phyloP scores from a whole-genome alignment of 257 asterid species.

The Coffea canephora region DNA sequence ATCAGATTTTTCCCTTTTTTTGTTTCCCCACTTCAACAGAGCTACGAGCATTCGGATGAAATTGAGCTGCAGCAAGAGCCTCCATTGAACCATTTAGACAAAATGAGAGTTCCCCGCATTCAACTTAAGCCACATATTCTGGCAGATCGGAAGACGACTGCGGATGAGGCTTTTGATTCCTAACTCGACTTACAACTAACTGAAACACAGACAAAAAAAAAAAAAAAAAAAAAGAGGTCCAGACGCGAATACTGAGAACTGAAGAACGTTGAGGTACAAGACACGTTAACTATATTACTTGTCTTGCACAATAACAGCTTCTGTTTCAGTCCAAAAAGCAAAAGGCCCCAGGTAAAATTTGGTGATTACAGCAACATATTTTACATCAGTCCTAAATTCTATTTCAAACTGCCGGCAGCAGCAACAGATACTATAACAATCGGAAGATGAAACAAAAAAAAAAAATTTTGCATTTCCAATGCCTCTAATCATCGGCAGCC shows the following conservation, averaged over 20 bases:
- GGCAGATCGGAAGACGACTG: background rate
- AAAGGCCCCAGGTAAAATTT: background rate
- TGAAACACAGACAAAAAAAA: background rate
- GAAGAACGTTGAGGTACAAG: background rate
- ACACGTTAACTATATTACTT: background rate
- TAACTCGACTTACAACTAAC: too few species aligned
- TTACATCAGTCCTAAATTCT: background rate
- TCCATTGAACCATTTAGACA: too few species aligned
- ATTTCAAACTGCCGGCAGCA: background rate
- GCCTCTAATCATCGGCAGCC: slow-evolving; percentile 43
- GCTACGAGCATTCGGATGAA: too few species aligned
- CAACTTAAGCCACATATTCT: too few species aligned
- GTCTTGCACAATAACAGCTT: background rate
- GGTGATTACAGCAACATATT: background rate
- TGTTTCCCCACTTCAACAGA: too few species aligned
- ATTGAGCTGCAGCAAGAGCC: too few species aligned
- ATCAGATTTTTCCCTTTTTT: too few species aligned
- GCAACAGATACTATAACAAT: background rate
- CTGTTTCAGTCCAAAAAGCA: background rate
- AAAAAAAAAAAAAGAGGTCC: background rate
- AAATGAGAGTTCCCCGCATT: too few species aligned
- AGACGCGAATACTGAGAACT: background rate
- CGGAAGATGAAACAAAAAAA: too few species aligned
- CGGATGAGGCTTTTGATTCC: background rate
- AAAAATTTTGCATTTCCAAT: background rate